phyloP scores from a whole-genome alignment of 306 rosid genomes.

The Heteromeles arbutifolia region DNA sequence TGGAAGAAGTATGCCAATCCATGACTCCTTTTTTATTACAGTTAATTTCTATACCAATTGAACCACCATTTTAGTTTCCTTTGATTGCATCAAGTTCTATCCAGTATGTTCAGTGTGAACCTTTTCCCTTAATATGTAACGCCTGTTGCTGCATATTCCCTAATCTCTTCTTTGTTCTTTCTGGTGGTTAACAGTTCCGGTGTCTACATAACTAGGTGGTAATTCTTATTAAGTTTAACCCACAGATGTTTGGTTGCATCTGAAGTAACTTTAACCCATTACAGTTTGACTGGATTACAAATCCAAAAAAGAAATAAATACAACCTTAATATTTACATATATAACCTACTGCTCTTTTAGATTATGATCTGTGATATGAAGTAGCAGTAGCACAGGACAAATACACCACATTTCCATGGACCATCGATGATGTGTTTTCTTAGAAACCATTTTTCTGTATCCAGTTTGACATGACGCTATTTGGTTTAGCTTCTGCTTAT shows the following conservation, averaged over 20 bases:
- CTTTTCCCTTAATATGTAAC: neutral
- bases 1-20: conserved; percentile 47
- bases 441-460: neutral
- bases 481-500: neutral
- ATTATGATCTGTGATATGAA: neutral
- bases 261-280: neutral
- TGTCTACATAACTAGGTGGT: neutral
- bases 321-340: neutral
- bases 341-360: neutral
- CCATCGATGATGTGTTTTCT: neutral
- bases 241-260: neutral
- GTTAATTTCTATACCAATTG: neutral
- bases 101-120: neutral
- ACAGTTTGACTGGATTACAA: neutral
- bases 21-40: neutral
- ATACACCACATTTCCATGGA: neutral
- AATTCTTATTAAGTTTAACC: neutral
- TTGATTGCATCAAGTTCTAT: neutral
- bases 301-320: neutral
- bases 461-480: neutral
- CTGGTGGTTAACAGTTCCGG: neutral
- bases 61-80: neutral
- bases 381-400: neutral
- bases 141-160: neutral
- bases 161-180: neutral